Evolutionary conservation across 176 grass and related monocot species (phyloP), one percentile per base, ranked within the genome.

Genomic region (Musa itinerans): DNA sequence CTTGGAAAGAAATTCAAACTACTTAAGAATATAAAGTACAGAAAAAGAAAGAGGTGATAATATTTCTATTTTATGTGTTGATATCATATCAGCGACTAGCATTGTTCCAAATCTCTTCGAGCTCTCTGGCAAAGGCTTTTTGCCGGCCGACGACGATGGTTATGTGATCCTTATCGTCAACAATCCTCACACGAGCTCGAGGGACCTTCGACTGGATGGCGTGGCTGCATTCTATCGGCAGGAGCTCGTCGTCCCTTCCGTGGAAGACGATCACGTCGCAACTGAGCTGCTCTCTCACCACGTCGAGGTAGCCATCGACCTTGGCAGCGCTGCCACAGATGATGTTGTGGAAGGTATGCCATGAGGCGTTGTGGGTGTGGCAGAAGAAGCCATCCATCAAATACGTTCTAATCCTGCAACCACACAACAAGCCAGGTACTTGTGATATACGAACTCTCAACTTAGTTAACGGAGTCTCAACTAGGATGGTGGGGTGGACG

Each of bases 341-440:
- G 77, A 97, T 86, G 79, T 97, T 97, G 83, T 97, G 94, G 12
- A 97, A 88, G 3, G 94, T 97, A 80, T 97, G 94, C 84, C 90
- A 97, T 9, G 94, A 89, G 0, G 90, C 86, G 63, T 92, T 92
- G 83, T 97, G 94, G 1, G 90, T 89, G 86, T 97, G 94, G 78
- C 94, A 89, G 82, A 97, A 97, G 83, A 97, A 97, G 17, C 94
- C 94, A 71, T 97, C 94, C 94, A 97, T 97, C 11, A 97, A 83
- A 74, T 93, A 97, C 15, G 94, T 97, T 72, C 82, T 84, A 10
- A 97, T 86, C 87, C 94, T 97, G 86, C 76, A n/a, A 85, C 34
- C 4, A 43, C 34, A 43, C 34, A 43, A 5, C 34, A 43, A 43
- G 34, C 0, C 34, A 43, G 3, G 34, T 43, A 43, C 4, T 3